Base-by-base conservation (phyloP, 352 stramenopile species). In the Phytophthora ohioensis region DNA sequence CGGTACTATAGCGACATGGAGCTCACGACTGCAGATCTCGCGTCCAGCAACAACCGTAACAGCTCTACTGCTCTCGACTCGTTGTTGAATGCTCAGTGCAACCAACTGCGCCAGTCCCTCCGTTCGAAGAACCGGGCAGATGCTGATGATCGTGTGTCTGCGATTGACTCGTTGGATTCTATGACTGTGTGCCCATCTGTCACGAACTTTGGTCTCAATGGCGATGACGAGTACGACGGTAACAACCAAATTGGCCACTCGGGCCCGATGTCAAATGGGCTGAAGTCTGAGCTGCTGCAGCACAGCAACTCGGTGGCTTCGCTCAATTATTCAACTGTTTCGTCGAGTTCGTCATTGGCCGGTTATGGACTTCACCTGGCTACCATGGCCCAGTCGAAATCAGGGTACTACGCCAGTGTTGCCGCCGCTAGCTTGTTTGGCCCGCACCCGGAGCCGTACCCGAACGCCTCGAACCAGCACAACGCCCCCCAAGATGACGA, bases 301-400 rank as follows among this genome's bases (percentile, higher is more conserved):
- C 73, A 75, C 52, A 73, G 73, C 64, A 81, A 73, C 49, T 84
- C 76, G 36, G 54, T 80, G 39, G 30, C 62, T 42, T 84, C 76
- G 3, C 64, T 81, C 15, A 84, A 84, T 32, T 75, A 81, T 53
- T 84, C 71, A 42, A 84, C 76, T 32, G 76, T 85, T 31, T 85
- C 78, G 34, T 82, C 78, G 9, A 81, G 30, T 43, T 85, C 78
- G n/a, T 85, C 78, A 10, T 47, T 82, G 47, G 74, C 78, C 21
- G 75, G 74, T 15, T 82, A 80, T 47, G 78, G 75, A 17, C 71
- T 79, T 31, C 78, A 85, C 34, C 17, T 85, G 27, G 68, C 76
- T 13, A 73, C 59, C 9, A 79, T 84, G 51, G 72, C 70, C 10
- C 69, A 78, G 21, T 74, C 76, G 10, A 84, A 78, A 47, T 69